These are phyloP conservation scores for Paramarasmius palmivorus DNA, from an alignment of 1,284 basidiomycete genomes.

Conservation along the genomic window DNA sequence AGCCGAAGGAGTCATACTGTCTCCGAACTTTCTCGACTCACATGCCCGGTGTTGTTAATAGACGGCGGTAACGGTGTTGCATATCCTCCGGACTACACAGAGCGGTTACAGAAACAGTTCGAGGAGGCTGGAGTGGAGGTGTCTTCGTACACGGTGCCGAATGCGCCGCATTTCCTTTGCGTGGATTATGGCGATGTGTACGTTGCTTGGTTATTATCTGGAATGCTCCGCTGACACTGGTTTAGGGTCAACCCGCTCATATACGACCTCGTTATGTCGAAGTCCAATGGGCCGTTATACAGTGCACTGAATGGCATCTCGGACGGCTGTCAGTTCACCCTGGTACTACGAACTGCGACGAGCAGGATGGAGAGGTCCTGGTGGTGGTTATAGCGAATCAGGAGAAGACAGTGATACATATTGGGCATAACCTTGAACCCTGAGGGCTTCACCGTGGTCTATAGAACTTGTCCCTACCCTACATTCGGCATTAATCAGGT, in stretches of 20 bases:
- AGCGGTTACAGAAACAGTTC: slow-evolving; percentile 28
- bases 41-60: slow-evolving; percentile 15
- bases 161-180: slow-evolving; percentile 36
- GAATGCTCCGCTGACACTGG: neutral
- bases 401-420: too few relatives aligned
- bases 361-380: too few relatives aligned
- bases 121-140: slow-evolving; percentile 29
- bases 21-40: slow-evolving; percentile 11
- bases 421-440: too few relatives aligned
- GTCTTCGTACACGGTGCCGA: slow-evolving; percentile 24
- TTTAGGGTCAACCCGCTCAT: slow-evolving; percentile 26
- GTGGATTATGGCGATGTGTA: slow-evolving; percentile 32
- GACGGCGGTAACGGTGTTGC: slow-evolving; percentile 15
- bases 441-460: too few relatives aligned
- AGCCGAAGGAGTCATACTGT: slow-evolving; percentile 6
- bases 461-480: too few relatives aligned
- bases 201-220: slow-evolving; percentile 8
- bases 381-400: too few relatives aligned
- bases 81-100: slow-evolving; percentile 14
- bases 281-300: too few relatives aligned
- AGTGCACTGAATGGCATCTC: too few relatives aligned
- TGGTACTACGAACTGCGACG: too few relatives aligned
- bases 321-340: too few relatives aligned
- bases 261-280: neutral
- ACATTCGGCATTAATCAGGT: too few relatives aligned